Percentiles rank a stretch among this genome's conserved stretches.
Evolutionary conservation across 257 asterid genomes (phyloP).

Genomic region (Lavandula angustifolia): DNA sequence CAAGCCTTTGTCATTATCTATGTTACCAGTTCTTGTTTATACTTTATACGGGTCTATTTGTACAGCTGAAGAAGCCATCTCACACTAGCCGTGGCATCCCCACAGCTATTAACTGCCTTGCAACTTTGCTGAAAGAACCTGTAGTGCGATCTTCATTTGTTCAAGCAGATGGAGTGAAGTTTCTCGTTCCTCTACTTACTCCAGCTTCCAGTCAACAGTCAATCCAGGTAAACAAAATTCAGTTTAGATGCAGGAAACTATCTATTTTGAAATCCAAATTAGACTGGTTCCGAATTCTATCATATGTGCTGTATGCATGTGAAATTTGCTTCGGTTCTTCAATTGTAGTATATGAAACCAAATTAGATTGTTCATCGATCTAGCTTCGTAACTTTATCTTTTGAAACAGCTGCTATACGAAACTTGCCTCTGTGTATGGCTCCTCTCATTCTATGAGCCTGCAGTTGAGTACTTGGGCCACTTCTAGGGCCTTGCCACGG

Average conservation of each 20-base stretch:
- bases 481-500: constrained; percentile 67
- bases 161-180: constrained; percentile 86
- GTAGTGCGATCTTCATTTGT: constrained; percentile 78
- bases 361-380: constrained; percentile 3
- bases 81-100: constrained; percentile 84
- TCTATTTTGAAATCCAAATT: constrained; percentile 17
- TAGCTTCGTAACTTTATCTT: constrained; percentile 21
- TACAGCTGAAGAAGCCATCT: constrained; percentile 83
- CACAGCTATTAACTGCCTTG: constrained; percentile 69
- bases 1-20: constrained; percentile 9
- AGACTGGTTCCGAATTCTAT: constrained; percentile 24
- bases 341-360: no score
- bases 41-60: constrained; percentile 23
- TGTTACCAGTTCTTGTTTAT: constrained; percentile 2
- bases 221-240: constrained; percentile 59
- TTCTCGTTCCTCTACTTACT: constrained; percentile 77
- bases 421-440: constrained; percentile 89
- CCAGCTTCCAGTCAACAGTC: constrained; percentile 97
- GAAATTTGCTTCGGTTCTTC: constrained; percentile 7
- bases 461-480: constrained; percentile 80
- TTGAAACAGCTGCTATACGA: constrained; percentile 83
- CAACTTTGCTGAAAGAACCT: constrained; percentile 85
- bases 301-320: constrained; percentile 11
- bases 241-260: constrained; percentile 6
- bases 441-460: constrained; percentile 87